Evolutionary conservation across 371 early-diverging fungal genomes (phyloP).

Genomic region (Mortierella sp.): DNA sequence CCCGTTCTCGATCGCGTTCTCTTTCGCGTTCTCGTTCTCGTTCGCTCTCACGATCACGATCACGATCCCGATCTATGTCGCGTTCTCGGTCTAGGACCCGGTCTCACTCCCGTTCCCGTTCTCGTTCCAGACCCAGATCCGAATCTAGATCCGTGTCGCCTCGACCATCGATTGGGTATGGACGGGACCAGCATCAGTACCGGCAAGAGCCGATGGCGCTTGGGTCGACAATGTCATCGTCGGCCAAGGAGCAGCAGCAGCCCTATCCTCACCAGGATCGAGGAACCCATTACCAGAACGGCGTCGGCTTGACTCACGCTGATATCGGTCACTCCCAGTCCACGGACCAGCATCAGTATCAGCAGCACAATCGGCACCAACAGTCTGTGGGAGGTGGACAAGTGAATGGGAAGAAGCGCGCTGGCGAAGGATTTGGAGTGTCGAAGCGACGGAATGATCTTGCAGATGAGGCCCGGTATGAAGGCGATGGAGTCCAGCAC

Average conservation of each 20-base stretch:
- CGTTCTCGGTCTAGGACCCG: not conserved
- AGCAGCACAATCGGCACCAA: not conserved
- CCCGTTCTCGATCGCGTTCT: constrained; percentile 13
- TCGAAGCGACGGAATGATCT: not conserved
- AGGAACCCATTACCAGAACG: not conserved
- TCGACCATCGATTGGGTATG: not conserved
- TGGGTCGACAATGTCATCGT: not conserved
- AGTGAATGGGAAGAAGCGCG: not conserved
- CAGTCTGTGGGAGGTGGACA: too few species aligned
- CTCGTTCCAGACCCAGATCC: constrained; percentile 1
- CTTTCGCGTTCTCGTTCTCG: not conserved
- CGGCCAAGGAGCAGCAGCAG: not conserved
- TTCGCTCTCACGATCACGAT: constrained; percentile 14
- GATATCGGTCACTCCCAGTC: not conserved
- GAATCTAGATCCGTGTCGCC: constrained; percentile 9
- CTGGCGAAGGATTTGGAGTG: not conserved
- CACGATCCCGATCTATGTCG: not conserved
- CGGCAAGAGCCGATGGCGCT: too few species aligned
- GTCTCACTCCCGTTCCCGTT: not conserved
- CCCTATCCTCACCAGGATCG: not conserved
- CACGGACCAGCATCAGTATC: not conserved
- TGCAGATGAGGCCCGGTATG: not conserved
- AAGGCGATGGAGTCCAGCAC: not conserved
- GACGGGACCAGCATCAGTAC: too few species aligned
- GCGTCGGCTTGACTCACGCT: not conserved